Conservation (phyloP, 306 rosid genomes). For the Leucaena leucocephala region DNA sequence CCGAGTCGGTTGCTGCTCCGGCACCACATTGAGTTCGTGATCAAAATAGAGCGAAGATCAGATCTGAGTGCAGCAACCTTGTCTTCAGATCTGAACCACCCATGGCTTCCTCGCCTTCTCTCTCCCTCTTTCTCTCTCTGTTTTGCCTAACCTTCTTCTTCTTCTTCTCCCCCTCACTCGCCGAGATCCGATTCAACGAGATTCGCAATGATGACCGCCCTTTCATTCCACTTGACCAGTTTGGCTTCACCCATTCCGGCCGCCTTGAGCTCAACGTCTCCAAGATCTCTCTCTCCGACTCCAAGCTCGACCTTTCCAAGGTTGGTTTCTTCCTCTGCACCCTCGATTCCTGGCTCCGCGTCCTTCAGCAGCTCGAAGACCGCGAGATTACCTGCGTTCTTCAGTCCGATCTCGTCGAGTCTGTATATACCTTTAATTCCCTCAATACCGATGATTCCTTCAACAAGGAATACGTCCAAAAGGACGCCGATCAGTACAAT, state of each 20-base stretch:
- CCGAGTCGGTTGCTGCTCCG: background rate
- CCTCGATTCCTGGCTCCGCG: constrained; percentile 76
- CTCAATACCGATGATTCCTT: constrained; percentile 40
- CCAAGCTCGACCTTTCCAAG: constrained; percentile 56
- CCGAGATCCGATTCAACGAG: constrained; percentile 70
- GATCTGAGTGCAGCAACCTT: background rate
- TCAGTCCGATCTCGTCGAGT: constrained; percentile 61
- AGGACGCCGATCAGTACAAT: constrained; percentile 80
- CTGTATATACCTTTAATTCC: constrained; percentile 55
- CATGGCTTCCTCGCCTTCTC: constrained; percentile 32
- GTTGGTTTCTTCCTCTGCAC: constrained; percentile 90
- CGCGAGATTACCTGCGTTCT: constrained; percentile 70
- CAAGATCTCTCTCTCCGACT: constrained; percentile 49
- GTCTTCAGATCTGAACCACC: constrained; percentile 27
- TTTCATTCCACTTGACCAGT: constrained; percentile 73
- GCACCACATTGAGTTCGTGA: background rate
- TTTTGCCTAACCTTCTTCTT: background rate
- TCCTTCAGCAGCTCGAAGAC: constrained; percentile 72
- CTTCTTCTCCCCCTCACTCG: constrained; percentile 39
- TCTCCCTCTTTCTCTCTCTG: constrained; percentile 37
- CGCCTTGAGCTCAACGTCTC: constrained; percentile 74
- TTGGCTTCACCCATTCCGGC: constrained; percentile 80
- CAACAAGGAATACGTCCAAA: constrained; percentile 42
- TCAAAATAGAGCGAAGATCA: background rate
- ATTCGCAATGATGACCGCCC: constrained; percentile 60